These are phyloP conservation scores for Daldinia eschscholtzii DNA, from an alignment of 2,329 filamentous ascomycete genomes.

Conservation along the genomic window DNA sequence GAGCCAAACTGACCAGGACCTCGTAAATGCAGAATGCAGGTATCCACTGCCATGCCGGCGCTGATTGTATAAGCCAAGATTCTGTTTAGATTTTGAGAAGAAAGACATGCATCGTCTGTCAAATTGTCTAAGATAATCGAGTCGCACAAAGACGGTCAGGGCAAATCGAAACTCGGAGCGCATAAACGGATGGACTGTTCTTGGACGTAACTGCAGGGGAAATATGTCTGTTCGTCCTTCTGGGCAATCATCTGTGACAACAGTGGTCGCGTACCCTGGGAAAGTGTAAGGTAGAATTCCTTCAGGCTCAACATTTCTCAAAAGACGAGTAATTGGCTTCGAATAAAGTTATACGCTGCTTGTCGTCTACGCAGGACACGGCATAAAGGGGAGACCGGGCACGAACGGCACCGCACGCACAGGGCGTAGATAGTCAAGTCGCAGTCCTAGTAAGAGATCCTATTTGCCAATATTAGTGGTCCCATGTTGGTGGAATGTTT, in stretches of 20 bases:
- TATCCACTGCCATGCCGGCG: constrained; percentile 15
- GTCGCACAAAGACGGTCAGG: constrained; percentile 19
- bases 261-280: constrained; percentile 9
- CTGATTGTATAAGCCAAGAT: constrained; percentile 11
- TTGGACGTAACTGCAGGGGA: constrained; percentile 34
- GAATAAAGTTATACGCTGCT: constrained; percentile 19
- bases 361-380: constrained; percentile 10
- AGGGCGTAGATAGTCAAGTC: constrained; percentile 15
- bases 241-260: constrained; percentile 14
- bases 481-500: constrained; percentile 29
- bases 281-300: constrained; percentile 7
- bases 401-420: constrained; percentile 13
- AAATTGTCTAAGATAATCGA: constrained; percentile 28
- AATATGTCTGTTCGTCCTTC: constrained; percentile 14
- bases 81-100: constrained; percentile 4
- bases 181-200: constrained; percentile 14
- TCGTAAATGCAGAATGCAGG: constrained; percentile 21
- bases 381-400: constrained; percentile 13
- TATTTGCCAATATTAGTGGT: constrained; percentile 40
- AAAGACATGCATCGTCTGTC: constrained; percentile 25
- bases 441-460: constrained; percentile 10
- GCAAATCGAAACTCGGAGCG: constrained; percentile 19
- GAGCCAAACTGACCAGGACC: constrained; percentile 9
- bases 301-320: constrained; percentile 13
- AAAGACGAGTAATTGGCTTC: constrained; percentile 15